Base-by-base conservation (phyloP, 2,329 filamentous ascomycete species). In the Aspergillus bombycis region DNA sequence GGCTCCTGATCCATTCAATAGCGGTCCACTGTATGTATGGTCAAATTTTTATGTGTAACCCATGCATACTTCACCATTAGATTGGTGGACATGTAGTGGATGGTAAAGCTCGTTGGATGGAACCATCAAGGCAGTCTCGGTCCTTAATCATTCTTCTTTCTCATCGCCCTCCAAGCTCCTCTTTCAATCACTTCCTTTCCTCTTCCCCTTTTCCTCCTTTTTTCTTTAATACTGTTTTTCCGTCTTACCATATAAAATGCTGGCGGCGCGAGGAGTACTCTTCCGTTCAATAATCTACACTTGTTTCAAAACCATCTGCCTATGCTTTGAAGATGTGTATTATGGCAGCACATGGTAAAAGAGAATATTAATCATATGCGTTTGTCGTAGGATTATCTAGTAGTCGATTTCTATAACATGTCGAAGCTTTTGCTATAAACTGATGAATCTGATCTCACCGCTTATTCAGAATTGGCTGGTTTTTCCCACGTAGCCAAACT, bases 221-320 rank as follows among this genome's bases (percentile, higher is more conserved):
- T 54, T 54, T 71, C 32, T 67, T 66, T 68, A 67, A 67, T 68
- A 72, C 68, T 48, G 53, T 63, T 46, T 46, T 52, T 57, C 60
- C 63, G 62, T 68, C 57, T 65, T 64, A 45, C 54, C 60, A 54
- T 67, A 41, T 48, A 65, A 64, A 63, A 65, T 58, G 61, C 57
- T 62, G 60, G 66, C 57, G 67, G 67, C 66, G 67, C 55, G 67
- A 65, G 65, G 67, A 66, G 66, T 68, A 68, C 60, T 64, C 60
- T 65, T 63, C 64, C 26, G 54, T 62, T 62, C 60, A 67, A 64
- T 61, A 43, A 45, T 63, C 26, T 54, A 63, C 41, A 58, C 60
- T 32, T 50, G 30, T 61, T 23, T 43, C 26, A 4, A 45, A 61
- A 56, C 48, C 26, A 52, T 57, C 38, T 34, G 26, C 23, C 48